Evolutionary conservation across 352 stramenopile genomes (phyloP), one percentile per base, ranked within the genome.

Genomic region (Globisporangium orthogonon): DNA sequence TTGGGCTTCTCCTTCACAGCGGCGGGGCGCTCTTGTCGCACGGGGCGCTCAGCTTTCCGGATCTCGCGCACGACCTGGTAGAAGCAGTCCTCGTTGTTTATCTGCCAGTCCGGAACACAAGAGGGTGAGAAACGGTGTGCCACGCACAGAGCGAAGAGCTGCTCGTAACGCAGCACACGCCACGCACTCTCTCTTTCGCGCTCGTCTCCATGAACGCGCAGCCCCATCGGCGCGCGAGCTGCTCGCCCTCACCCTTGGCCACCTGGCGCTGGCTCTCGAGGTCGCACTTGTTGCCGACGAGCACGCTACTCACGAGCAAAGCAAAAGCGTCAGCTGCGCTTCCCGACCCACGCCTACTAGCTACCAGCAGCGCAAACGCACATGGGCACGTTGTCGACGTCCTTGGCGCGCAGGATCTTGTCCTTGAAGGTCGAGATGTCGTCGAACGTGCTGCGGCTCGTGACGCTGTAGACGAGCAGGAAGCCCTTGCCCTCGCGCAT

Each of bases 401-500:
- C 86, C 73, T 96, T 95, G 49, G 87, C 87, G 10, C 87, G 78
- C 50, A 96, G 64, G 48, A 96, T 95, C 67, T 95, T 94, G 65
- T 96, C 85, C 65, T 94, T 94, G 68, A 96, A 94, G 11, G 74
- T 73, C 28, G 78, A 62, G 50, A 96, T 94, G 53, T 96, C 87
- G 53, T 96, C 86, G 55, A 96, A 94, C n/a, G 86, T 92, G 54
- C 82, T 89, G 66, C 82, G 83, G 70, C 86, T 94, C 56, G 82
- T 93, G 52, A 96, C 78, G 67, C 83, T 95, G 79, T 93, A 96
- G 35, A 96, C 86, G 13, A 96, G 65, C 57, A 96, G 37, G 54
- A 96, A 96, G 59, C 86, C 87, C 67, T 96, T 95, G 62, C 87
- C 87, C 67, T 96, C 88, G 49, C 87, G 86, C 87, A 97, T 97